Conservation (phyloP, 1,284 basidiomycete genomes). For the Puccinia polysora region DNA sequence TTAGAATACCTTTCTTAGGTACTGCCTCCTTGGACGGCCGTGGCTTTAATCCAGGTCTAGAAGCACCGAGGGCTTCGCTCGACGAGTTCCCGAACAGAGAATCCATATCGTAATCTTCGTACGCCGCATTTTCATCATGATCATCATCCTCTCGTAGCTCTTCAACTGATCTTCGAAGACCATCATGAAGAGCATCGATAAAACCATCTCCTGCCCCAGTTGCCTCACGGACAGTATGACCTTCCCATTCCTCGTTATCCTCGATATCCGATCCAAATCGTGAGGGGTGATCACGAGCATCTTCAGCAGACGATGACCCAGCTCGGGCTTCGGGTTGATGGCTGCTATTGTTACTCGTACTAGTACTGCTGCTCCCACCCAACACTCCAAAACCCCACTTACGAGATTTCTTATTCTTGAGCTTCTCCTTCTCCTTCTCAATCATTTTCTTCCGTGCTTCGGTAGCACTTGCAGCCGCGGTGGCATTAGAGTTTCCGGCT, state of each 20-base stretch:
- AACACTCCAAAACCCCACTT: conserved; percentile 53
- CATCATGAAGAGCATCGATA: neutral
- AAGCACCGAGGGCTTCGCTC: conserved; percentile 55
- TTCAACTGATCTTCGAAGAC: conserved; percentile 6
- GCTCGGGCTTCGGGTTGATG: neutral
- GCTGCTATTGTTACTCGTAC: neutral
- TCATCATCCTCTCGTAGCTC: neutral
- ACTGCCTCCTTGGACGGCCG: conserved; percentile 58
- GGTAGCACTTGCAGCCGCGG: neutral
- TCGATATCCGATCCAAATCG: conserved; percentile 1
- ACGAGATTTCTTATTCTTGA: conserved; percentile 51
- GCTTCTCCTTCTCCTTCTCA: conserved; percentile 55
- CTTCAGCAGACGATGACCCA: neutral
- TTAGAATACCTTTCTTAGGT: conserved; percentile 81
- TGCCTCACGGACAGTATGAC: neutral
- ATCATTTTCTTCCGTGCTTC: conserved; percentile 48
- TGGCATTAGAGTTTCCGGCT: neutral
- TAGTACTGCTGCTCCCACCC: neutral
- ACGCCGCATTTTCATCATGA: conserved; percentile 43
- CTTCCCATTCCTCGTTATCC: conserved; percentile 25
- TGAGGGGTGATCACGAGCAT: neutral
- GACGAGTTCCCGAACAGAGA: conserved; percentile 59
- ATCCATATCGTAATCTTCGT: conserved; percentile 58
- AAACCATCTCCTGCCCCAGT: neutral
- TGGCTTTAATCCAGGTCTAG: conserved; percentile 58